Conservation (phyloP, 306 rosid genomes). For the Adenanthera pavonina region DNA sequence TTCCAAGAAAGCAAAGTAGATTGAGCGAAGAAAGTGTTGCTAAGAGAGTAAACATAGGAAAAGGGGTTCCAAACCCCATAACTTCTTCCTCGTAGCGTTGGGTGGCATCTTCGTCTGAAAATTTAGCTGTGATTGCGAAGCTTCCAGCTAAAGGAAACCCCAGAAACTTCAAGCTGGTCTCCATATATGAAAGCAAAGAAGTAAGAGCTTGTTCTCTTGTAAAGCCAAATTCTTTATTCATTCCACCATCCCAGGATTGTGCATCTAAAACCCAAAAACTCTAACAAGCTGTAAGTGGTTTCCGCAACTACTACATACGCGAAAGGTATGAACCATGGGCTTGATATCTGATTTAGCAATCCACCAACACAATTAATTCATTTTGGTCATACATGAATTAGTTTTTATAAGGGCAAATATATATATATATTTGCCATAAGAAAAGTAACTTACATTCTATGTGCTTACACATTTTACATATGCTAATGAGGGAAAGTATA, state of each 20-base stretch:
- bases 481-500: neutral
- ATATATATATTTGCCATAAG: too few species aligned
- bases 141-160: slow-evolving; percentile 53
- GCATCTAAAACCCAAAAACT: slow-evolving; percentile 67
- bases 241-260: slow-evolving; percentile 90
- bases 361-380: neutral
- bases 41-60: slow-evolving; percentile 70
- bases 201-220: slow-evolving; percentile 79
- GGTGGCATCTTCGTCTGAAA: slow-evolving; percentile 62
- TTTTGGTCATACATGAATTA: neutral
- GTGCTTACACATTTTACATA: too few species aligned
- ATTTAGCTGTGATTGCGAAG: slow-evolving; percentile 71
- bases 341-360: slow-evolving; percentile 56
- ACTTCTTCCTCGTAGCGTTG: slow-evolving; percentile 64
- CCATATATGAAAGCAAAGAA: slow-evolving; percentile 59
- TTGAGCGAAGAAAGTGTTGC: slow-evolving; percentile 69
- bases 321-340: slow-evolving; percentile 83
- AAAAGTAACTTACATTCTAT: too few species aligned
- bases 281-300: slow-evolving; percentile 53
- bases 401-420: neutral
- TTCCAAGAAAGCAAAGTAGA: slow-evolving; percentile 60
- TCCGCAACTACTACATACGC: slow-evolving; percentile 60
- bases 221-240: slow-evolving; percentile 76
- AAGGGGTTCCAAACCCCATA: slow-evolving; percentile 81
- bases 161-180: slow-evolving; percentile 52